phyloP scores from a whole-genome alignment of 1,284 basidiomycete genomes.

The Lentinula novae-zelandiae region DNA sequence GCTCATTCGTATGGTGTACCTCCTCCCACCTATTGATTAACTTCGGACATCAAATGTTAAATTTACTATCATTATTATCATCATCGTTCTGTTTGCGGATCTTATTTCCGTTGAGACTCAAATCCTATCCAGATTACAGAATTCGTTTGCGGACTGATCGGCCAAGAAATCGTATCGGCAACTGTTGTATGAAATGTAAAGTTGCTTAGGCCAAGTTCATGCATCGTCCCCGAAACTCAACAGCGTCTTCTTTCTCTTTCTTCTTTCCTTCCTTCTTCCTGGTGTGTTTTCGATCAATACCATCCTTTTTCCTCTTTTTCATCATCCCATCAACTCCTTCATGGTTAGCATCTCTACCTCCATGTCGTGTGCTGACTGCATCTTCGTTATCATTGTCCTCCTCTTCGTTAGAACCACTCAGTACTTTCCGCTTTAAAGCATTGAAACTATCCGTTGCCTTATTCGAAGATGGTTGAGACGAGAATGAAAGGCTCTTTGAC shows the following conservation, averaged over 20 bases:
- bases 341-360: conserved; percentile 10
- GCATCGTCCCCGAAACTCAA: conserved; percentile 26
- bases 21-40: background rate
- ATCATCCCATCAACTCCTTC: conserved; percentile 5
- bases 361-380: background rate
- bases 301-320: conserved; percentile 12
- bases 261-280: conserved; percentile 23
- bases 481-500: conserved; percentile 25
- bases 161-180: too few species aligned
- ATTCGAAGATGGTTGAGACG: conserved; percentile 20
- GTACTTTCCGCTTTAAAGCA: conserved; percentile 23
- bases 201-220: background rate
- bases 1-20: background rate
- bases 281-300: background rate
- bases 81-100: too few species aligned
- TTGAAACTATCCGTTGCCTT: conserved; percentile 1
- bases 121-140: too few species aligned
- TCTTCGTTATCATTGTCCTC: background rate
- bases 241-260: conserved; percentile 25
- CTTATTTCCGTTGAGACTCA: too few species aligned
- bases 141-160: too few species aligned
- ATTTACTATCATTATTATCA: too few species aligned
- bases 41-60: too few species aligned
- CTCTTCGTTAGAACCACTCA: conserved; percentile 12
- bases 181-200: too few species aligned